phyloP scores from a whole-genome alignment of 1,284 basidiomycete species.

The Entoloma clypeatum region DNA sequence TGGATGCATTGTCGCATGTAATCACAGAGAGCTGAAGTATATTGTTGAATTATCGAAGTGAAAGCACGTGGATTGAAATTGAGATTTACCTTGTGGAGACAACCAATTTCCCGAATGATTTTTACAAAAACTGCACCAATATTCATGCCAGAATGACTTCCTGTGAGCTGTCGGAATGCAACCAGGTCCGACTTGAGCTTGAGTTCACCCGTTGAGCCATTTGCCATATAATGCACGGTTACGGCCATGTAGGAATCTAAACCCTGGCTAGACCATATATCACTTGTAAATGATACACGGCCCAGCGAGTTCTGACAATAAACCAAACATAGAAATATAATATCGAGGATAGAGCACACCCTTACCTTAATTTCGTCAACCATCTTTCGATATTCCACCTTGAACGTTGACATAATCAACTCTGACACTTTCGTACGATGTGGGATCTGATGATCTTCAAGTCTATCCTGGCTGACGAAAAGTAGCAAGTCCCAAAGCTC shows the following conservation, averaged over 20 bases:
- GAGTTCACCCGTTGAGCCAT: constrained; percentile 10
- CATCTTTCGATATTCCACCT: not conserved
- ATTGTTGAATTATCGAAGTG: not conserved
- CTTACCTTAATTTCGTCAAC: not conserved
- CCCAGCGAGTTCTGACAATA: constrained; percentile 6
- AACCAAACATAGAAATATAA: no score
- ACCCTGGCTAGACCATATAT: constrained; percentile 12
- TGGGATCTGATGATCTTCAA: not conserved
- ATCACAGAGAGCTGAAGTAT: constrained; percentile 9
- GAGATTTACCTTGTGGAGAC: constrained; percentile 11
- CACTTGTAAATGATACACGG: constrained; percentile 9
- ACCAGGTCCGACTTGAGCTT: constrained; percentile 15
- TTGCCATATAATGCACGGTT: constrained; percentile 8
- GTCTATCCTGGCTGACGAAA: not conserved
- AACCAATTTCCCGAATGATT: constrained; percentile 16
- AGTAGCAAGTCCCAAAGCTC: constrained; percentile 5
- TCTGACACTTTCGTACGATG: not conserved
- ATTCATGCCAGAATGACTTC: constrained; percentile 17
- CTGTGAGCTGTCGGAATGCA: constrained; percentile 18
- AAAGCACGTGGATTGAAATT: not conserved
- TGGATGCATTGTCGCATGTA: constrained; percentile 20
- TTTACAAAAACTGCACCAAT: constrained; percentile 16
- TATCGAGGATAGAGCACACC: no score
- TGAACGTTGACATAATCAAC: not conserved
- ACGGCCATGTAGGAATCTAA: constrained; percentile 12